These are phyloP conservation scores for Scheffersomyces segobiensis DNA, from an alignment of 1,139 yeast genomes.

Conservation along the genomic window DNA sequence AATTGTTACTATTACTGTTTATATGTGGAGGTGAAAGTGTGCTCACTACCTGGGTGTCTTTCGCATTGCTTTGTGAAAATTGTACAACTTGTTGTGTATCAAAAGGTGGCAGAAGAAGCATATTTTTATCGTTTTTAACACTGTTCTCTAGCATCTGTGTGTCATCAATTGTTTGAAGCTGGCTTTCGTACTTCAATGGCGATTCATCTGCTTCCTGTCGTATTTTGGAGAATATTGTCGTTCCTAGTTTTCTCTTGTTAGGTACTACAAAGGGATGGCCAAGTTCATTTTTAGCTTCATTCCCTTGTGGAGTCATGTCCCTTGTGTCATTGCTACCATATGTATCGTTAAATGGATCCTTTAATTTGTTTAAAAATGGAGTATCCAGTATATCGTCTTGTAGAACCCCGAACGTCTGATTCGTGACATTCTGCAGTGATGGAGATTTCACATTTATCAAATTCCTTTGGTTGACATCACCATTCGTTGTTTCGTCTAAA, in stretches of 20 bases:
- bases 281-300: neutral
- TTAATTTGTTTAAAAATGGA: slow-evolving; percentile 10
- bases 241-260: neutral
- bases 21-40: neutral
- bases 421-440: neutral
- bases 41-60: neutral
- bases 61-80: neutral
- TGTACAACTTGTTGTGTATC: neutral
- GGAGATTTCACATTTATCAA: neutral
- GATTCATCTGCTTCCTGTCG: slow-evolving; percentile 1
- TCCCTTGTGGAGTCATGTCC: neutral
- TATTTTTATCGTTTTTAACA: neutral
- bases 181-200: neutral
- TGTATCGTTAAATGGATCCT: slow-evolving; percentile 9
- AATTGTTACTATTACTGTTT: too few relatives aligned
- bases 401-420: slow-evolving; percentile 5
- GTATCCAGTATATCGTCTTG: slow-evolving; percentile 7
- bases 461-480: neutral
- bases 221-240: neutral
- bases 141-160: neutral
- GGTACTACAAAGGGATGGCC: neutral
- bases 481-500: neutral
- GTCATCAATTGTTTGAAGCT: neutral
- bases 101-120: neutral
- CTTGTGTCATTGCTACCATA: neutral